Evolutionary conservation across 2,329 filamentous ascomycete genomes (phyloP), one percentile per base, ranked within the genome.

Genomic region (Microascus cirrosus): DNA sequence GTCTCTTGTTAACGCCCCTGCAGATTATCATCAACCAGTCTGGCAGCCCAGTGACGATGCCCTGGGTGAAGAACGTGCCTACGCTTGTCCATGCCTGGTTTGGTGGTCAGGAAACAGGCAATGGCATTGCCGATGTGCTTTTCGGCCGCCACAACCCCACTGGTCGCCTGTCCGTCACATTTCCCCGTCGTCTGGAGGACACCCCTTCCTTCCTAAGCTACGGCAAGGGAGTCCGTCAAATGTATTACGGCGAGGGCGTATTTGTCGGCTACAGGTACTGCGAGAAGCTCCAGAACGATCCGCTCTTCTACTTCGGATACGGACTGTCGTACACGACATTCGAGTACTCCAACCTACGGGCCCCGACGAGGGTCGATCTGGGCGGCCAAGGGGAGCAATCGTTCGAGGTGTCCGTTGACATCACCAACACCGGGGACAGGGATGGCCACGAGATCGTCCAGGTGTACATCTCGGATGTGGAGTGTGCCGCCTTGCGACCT

Each of bases 51-150:
- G 80, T 89, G 25, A 77, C 80, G 57, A 86, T 90, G 85, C 85
- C 86, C 0, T 89, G 86, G 85, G 74, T 81, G 1, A 67, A 73
- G 18, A 70, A 77, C 35, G 60, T 61, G 25, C 54, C 58, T 5
- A 81, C 84, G 1, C 73, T 92, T 1, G 66, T 91, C 1, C 87
- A 93, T 65, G 88, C 88, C 7, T 94, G 89, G 89, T 94, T 91
- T 65, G 87, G 89, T 60, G 89, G 90, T 20, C 90, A 94, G 65
- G 89, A 94, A 73, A 87, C 86, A 5, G 90, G 89, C 8, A 90
- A 92, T 66, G 85, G 84, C 15, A 86, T 95, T 61, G 88, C 87
- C 0, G 89, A 93, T 63, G 78, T 93, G 1, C 74, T 93, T 24
- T 88, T 90, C 62, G 89, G 89, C 54, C 80, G 85, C 61, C 78